phyloP scores from a whole-genome alignment of 345 rosid genomes.

The Xanthoceras sorbifolium region DNA sequence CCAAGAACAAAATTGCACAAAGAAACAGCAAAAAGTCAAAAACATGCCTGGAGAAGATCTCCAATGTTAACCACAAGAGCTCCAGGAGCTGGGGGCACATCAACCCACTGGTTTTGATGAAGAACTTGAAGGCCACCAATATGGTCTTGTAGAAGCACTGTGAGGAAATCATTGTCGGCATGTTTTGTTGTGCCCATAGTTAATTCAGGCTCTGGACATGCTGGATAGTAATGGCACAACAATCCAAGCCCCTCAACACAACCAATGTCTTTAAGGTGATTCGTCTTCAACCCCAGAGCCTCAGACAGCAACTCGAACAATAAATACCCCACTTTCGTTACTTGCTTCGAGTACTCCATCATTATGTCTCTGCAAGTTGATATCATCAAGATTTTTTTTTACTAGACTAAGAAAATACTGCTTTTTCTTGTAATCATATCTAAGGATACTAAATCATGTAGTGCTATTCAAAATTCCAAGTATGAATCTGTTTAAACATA shows the following conservation, averaged over 20 bases:
- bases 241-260: constrained; percentile 36
- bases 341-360: constrained; percentile 46
- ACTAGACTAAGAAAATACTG: too few relatives aligned
- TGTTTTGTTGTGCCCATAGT: constrained; percentile 53
- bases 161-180: constrained; percentile 48
- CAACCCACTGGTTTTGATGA: constrained; percentile 42
- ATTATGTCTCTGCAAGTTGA: constrained; percentile 37
- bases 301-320: constrained; percentile 53
- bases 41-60: constrained; percentile 58
- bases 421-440: too few relatives aligned
- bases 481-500: too few relatives aligned
- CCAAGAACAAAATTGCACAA: neutral
- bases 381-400: too few relatives aligned
- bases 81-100: constrained; percentile 48
- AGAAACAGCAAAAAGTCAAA: neutral
- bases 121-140: constrained; percentile 61
- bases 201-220: constrained; percentile 57
- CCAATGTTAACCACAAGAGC: constrained; percentile 59
- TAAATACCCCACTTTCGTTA: constrained; percentile 30
- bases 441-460: too few relatives aligned
- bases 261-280: constrained; percentile 43
- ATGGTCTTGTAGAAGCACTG: constrained; percentile 60
- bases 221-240: constrained; percentile 55
- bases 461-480: too few relatives aligned
- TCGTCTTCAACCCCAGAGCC: constrained; percentile 46